Evolutionary conservation across 2,329 filamentous ascomycete genomes (phyloP).

Genomic region (Orbilia ellipsospora): DNA sequence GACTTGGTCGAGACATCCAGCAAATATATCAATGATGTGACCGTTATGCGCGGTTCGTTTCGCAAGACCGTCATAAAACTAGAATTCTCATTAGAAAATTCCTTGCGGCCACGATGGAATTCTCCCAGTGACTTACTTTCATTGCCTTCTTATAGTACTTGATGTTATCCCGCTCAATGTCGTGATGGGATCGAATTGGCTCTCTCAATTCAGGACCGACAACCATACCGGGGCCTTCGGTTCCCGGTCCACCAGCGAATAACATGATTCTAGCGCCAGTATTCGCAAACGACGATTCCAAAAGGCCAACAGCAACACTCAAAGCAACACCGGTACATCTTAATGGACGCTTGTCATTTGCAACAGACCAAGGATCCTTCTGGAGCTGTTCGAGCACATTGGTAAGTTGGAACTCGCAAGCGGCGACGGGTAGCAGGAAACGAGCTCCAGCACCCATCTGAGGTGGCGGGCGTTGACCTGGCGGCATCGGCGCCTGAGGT

Average conservation of each 20-base stretch:
- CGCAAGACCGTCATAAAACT: constrained; percentile 92
- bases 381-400: constrained; percentile 95
- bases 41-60: constrained; percentile 96
- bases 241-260: constrained; percentile 92
- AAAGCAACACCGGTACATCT: constrained; percentile 96
- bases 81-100: constrained; percentile 59
- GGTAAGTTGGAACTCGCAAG: constrained; percentile 96
- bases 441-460: constrained; percentile 78
- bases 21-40: constrained; percentile 97
- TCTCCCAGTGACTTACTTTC: constrained; percentile 71
- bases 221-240: constrained; percentile 95
- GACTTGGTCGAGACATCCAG: constrained; percentile 95
- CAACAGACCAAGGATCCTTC: constrained; percentile 96
- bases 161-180: constrained; percentile 98
- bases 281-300: constrained; percentile 96
- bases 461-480: constrained; percentile 72
- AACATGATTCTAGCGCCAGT: constrained; percentile 96
- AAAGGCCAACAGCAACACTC: constrained; percentile 88
- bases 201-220: constrained; percentile 95
- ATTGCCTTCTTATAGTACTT: constrained; percentile 99
- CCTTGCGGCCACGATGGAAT: constrained; percentile 2
- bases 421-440: constrained; percentile 92
- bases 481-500: constrained; percentile 73
- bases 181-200: constrained; percentile 96
- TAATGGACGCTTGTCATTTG: constrained; percentile 88